These are phyloP conservation scores for Clathrospora elynae DNA, from an alignment of 2,329 filamentous ascomycete genomes.

Conservation along the genomic window DNA sequence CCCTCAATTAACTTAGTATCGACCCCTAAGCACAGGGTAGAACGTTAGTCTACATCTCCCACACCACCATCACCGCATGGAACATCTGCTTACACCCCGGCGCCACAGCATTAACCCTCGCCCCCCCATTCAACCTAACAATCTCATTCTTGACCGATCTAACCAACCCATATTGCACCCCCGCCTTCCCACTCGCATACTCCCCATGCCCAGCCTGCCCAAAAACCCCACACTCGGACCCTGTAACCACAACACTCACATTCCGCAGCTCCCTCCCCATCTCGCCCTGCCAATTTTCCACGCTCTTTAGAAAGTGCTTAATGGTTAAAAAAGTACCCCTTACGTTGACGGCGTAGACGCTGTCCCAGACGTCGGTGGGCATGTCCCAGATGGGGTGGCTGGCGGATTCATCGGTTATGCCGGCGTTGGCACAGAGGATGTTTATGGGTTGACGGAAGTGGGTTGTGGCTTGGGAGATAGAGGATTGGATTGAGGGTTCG, in stretches of 20 bases:
- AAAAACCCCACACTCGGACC: conserved; percentile 59
- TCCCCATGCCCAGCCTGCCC: conserved; percentile 58
- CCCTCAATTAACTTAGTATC: conserved; percentile 56
- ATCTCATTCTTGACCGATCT: conserved; percentile 62
- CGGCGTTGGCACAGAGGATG: conserved; percentile 60
- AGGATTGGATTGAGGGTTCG: conserved; percentile 53
- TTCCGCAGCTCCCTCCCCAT: conserved; percentile 53
- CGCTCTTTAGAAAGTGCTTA: conserved; percentile 59
- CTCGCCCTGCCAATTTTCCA: conserved; percentile 48
- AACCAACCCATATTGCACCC: conserved; percentile 59
- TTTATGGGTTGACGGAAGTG: conserved; percentile 57
- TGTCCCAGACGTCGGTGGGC: conserved; percentile 58
- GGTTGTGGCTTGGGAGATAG: conserved; percentile 49
- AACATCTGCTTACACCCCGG: too few species aligned
- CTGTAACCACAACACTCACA: conserved; percentile 59
- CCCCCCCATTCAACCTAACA: conserved; percentile 56
- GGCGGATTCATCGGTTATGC: conserved; percentile 57
- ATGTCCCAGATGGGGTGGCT: conserved; percentile 60
- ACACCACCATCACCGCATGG: too few species aligned
- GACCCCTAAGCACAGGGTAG: too few species aligned
- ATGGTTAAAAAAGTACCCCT: conserved; percentile 61
- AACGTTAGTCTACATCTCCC: too few species aligned
- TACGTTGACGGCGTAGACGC: conserved; percentile 57
- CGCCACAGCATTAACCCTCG: conserved; percentile 59
- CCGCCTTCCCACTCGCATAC: conserved; percentile 56